phyloP scores from a whole-genome alignment of 2,329 filamentous ascomycete genomes.

The Westerdykella aurantiaca region DNA sequence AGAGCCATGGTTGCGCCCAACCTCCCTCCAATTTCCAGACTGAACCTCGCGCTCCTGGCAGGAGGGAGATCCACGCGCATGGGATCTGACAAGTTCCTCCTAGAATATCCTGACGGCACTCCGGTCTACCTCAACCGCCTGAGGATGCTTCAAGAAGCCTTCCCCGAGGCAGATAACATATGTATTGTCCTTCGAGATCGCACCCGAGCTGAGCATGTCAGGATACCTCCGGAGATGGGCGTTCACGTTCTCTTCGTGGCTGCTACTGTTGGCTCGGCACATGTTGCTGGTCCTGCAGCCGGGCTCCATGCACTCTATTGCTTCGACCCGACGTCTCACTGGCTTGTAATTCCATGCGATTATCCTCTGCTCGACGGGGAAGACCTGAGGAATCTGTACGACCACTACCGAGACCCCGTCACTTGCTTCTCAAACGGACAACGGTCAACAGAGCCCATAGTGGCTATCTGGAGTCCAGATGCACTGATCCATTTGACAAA shows the following conservation, averaged over 20 bases:
- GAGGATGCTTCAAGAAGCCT: neutral
- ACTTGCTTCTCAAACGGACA: slow-evolving; percentile 6
- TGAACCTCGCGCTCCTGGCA: neutral
- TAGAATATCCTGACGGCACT: neutral
- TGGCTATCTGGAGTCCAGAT: slow-evolving; percentile 4
- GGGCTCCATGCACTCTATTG: slow-evolving; percentile 6
- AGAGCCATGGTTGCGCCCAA: no score
- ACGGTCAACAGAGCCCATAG: slow-evolving; percentile 5
- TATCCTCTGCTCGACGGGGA: slow-evolving; percentile 5
- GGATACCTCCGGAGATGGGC: neutral
- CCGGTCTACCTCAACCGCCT: slow-evolving; percentile 1
- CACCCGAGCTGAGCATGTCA: neutral
- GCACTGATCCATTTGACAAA: slow-evolving; percentile 1
- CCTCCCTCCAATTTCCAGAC: no score
- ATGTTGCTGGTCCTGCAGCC: slow-evolving; percentile 4
- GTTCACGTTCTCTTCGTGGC: neutral
- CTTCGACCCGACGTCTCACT: slow-evolving; percentile 1
- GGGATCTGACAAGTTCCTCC: neutral
- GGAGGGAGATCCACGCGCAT: neutral
- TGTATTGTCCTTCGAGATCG: neutral
- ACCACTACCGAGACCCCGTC: slow-evolving; percentile 1
- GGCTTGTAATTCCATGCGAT: slow-evolving; percentile 6
- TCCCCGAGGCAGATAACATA: neutral
- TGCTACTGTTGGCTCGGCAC: neutral
- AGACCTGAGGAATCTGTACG: slow-evolving; percentile 3